A percentile compares a stretch with the other conserved stretches of the same genome.
Evolutionary conservation across 2,329 filamentous ascomycete genomes (phyloP).

Genomic region (Trichoderma guizhouense): DNA sequence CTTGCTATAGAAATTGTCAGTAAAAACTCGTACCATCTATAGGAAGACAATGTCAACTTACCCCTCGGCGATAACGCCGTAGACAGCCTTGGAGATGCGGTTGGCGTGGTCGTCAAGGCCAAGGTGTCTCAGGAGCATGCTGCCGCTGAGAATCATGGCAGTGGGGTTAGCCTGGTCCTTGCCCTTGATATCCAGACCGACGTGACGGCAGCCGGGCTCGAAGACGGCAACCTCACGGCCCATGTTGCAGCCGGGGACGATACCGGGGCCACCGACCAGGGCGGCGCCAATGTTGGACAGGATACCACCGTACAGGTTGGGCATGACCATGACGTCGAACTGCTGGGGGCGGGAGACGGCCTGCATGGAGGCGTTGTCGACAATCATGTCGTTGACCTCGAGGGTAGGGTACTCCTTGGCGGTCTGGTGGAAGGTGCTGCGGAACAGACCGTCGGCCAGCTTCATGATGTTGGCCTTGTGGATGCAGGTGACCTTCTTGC

Average conservation of each 20-base stretch:
- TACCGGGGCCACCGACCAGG: slow-evolving; percentile 92
- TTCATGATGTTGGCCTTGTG: slow-evolving; percentile 99
- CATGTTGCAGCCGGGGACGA: slow-evolving; percentile 99
- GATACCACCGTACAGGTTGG: slow-evolving; percentile 98
- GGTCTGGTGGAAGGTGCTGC: slow-evolving; percentile 90
- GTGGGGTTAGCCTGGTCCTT: slow-evolving; percentile 99
- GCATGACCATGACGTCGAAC: slow-evolving; percentile 99
- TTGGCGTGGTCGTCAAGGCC: slow-evolving; percentile 98
- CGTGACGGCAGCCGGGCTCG: slow-evolving; percentile 98
- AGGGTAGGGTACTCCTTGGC: slow-evolving; percentile 94
- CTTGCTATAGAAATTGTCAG: slow-evolving; percentile 59
- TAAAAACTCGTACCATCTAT: neutral
- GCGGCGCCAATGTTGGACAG: slow-evolving; percentile 98
- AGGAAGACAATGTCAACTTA: slow-evolving; percentile 44
- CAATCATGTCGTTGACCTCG: slow-evolving; percentile 98
- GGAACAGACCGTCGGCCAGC: slow-evolving; percentile 97
- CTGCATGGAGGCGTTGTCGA: slow-evolving; percentile 99
- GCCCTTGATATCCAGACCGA: slow-evolving; percentile 98
- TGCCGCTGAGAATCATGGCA: slow-evolving; percentile 87
- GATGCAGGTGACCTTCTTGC: slow-evolving; percentile 99
- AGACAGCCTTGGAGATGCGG: slow-evolving; percentile 86
- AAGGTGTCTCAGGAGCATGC: slow-evolving; percentile 96
- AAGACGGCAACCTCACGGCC: slow-evolving; percentile 97
- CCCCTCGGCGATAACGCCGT: slow-evolving; percentile 82
- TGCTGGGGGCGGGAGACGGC: slow-evolving; percentile 94